phyloP scores from a whole-genome alignment of 2,329 filamentous ascomycete species.

The Talaromyces sp. region DNA sequence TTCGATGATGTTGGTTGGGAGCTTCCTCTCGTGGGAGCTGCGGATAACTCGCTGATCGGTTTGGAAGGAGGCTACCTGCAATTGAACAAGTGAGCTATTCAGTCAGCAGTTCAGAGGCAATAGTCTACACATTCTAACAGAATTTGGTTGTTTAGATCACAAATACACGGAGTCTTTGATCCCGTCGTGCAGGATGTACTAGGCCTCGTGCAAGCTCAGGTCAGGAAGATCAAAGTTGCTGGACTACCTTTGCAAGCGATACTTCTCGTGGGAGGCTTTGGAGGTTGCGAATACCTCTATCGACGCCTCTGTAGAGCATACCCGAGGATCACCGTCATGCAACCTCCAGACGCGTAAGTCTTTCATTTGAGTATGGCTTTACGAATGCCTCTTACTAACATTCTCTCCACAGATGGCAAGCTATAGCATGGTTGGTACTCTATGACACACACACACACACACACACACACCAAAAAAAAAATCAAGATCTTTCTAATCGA shows the following conservation, averaged over 20 bases:
- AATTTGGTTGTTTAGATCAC: conserved; percentile 17
- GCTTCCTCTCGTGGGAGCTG: conserved; percentile 25
- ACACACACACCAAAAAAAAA: no score
- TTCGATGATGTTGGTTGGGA: conserved; percentile 23
- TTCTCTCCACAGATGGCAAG: conserved; percentile 25
- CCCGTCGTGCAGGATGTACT: conserved; percentile 27
- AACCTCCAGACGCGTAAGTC: conserved; percentile 29
- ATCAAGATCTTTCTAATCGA: no score
- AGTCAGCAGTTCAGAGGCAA: no score
- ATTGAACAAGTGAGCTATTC: conserved; percentile 20
- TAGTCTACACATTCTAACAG: no score
- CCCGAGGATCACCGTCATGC: conserved; percentile 30
- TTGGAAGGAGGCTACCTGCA: conserved; percentile 23
- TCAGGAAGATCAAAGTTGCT: conserved; percentile 3
- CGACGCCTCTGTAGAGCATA: conserved; percentile 25
- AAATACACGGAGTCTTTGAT: conserved; percentile 28
- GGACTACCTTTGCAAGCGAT: conserved; percentile 25
- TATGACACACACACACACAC: no score
- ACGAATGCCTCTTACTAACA: not conserved
- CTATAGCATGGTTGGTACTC: not conserved
- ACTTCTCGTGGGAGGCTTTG: conserved; percentile 40
- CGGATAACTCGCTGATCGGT: conserved; percentile 22
- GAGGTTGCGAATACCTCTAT: conserved; percentile 36
- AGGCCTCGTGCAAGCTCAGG: conserved; percentile 25
- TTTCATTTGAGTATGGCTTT: no score